phyloP scores from a whole-genome alignment of 441 rosid species.

The Manihot esculenta region DNA sequence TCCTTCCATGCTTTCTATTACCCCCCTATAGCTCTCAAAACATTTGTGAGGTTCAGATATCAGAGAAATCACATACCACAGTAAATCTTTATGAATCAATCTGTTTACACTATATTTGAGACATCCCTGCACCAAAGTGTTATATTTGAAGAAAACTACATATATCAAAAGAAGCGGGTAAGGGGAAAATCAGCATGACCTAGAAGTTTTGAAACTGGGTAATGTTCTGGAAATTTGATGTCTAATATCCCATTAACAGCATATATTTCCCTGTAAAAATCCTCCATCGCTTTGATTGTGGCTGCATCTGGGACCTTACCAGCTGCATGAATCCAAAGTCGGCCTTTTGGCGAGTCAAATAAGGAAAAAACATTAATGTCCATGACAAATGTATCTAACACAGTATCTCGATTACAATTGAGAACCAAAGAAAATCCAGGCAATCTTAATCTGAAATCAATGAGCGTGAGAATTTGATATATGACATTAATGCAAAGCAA shows the following conservation, averaged over 20 bases:
- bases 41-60: too few relatives aligned
- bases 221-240: slow-evolving; percentile 8
- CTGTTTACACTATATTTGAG: too few relatives aligned
- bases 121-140: too few relatives aligned
- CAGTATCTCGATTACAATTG: not conserved
- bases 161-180: not conserved
- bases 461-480: too few relatives aligned
- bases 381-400: not conserved
- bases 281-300: slow-evolving; percentile 7
- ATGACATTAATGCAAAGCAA: too few relatives aligned
- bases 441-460: too few relatives aligned
- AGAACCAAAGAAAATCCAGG: too few relatives aligned
- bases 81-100: too few relatives aligned
- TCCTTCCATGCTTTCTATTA: not conserved
- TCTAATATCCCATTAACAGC: not conserved
- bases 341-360: not conserved
- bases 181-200: not conserved
- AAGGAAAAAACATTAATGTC: not conserved
- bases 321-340: slow-evolving; percentile 8
- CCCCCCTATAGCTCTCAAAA: not conserved
- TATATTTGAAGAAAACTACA: too few relatives aligned
- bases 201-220: slow-evolving; percentile 3
- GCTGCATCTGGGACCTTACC: not conserved
- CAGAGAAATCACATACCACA: too few relatives aligned
- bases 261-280: slow-evolving; percentile 2